Evolutionary conservation across 164 flowering plant genomes (phyloP).

Genomic region (Vitis amurensis): DNA sequence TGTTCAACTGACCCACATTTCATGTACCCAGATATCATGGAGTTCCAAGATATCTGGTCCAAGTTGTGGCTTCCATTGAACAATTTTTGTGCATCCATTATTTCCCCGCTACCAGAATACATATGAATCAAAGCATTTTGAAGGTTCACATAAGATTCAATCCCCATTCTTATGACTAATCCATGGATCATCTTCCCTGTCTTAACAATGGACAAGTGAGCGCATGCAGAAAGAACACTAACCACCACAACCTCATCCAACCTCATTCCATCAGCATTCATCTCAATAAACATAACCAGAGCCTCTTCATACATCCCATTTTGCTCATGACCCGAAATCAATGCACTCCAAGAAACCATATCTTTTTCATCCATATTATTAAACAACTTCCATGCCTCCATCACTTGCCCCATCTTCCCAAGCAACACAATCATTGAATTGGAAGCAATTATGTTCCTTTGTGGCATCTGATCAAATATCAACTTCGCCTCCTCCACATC

Average conservation of each 20-base stretch:
- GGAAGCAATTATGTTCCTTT: conserved; percentile 44
- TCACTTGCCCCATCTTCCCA: conserved; percentile 33
- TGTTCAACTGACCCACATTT: conserved; percentile 33
- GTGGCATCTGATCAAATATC: conserved; percentile 39
- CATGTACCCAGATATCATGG: conserved; percentile 46
- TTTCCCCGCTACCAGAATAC: conserved; percentile 37
- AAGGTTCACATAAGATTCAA: conserved; percentile 39
- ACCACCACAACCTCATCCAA: conserved; percentile 46
- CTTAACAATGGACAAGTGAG: conserved; percentile 9
- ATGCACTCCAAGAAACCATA: conserved; percentile 49
- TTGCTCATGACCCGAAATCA: conserved; percentile 45
- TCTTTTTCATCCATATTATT: conserved; percentile 31
- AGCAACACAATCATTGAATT: conserved; percentile 51
- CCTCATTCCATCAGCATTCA: conserved; percentile 24
- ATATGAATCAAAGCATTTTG: conserved; percentile 45
- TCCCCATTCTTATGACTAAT: conserved; percentile 28
- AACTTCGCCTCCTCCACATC: conserved; percentile 37
- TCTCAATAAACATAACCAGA: conserved; percentile 26
- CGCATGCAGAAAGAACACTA: conserved; percentile 41
- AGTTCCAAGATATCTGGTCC: conserved; percentile 46
- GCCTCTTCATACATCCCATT: conserved; percentile 43
- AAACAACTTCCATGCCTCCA: conserved; percentile 35
- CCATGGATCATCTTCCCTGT: conserved; percentile 34
- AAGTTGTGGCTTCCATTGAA: conserved; percentile 22
- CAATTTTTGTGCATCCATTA: conserved; percentile 29